Conservation (phyloP, 1,284 basidiomycete genomes). For the Paramarasmius palmivorus region DNA sequence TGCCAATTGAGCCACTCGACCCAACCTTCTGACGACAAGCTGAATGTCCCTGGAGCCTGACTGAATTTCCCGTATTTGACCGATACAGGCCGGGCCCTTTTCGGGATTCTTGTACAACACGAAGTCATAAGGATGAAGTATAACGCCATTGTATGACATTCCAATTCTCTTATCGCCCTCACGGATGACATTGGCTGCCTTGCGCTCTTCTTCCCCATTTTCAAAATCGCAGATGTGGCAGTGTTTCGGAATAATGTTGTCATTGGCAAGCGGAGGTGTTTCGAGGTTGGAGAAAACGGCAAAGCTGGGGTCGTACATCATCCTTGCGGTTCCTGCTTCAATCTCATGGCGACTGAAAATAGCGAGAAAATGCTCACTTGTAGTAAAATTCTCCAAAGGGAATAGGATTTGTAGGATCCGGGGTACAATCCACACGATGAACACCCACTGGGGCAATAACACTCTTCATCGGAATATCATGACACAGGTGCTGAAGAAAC, state of each 20-base stretch:
- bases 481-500: conserved; percentile 59
- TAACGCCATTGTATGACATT: conserved; percentile 38
- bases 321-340: conserved; percentile 15
- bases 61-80: conserved; percentile 6
- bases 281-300: conserved; percentile 33
- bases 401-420: conserved; percentile 15
- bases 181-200: conserved; percentile 13
- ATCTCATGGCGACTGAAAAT: not conserved
- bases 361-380: conserved; percentile 42
- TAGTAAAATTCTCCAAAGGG: conserved; percentile 54
- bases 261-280: conserved; percentile 31
- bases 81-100: conserved; percentile 31
- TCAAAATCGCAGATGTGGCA: conserved; percentile 46
- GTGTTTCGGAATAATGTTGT: conserved; percentile 44
- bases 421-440: conserved; percentile 23
- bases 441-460: conserved; percentile 39
- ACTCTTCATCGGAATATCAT: conserved; percentile 34
- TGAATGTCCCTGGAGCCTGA: not conserved
- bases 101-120: conserved; percentile 40
- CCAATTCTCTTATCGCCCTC: conserved; percentile 33
- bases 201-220: conserved; percentile 24
- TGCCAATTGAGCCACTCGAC: conserved; percentile 8
- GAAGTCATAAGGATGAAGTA: conserved; percentile 59
- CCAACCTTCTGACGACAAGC: conserved; percentile 11
- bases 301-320: conserved; percentile 25